phyloP scores from a whole-genome alignment of 345 rosid species.

The Citrus trifoliata region DNA sequence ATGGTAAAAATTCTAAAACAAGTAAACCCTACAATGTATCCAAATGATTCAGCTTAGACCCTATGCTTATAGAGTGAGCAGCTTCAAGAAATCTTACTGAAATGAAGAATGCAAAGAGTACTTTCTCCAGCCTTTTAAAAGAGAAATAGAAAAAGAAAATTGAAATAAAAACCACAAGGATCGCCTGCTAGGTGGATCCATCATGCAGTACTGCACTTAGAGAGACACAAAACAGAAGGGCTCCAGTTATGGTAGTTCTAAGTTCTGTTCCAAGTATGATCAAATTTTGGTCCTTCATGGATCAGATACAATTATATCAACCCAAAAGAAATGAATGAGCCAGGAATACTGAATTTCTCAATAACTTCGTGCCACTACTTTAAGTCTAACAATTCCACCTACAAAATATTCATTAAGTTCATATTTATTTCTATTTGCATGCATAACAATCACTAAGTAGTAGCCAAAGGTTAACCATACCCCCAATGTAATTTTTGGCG shows the following conservation, averaged over 20 bases:
- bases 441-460: not conserved
- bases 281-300: not conserved
- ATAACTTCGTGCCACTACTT: not conserved
- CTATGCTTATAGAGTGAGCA: not conserved
- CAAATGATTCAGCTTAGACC: not conserved
- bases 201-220: not conserved
- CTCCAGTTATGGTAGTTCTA: not conserved
- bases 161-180: not conserved
- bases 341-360: not conserved
- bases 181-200: not conserved
- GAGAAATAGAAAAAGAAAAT: no score
- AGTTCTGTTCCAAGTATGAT: not conserved
- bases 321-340: not conserved
- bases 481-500: conserved; percentile 72
- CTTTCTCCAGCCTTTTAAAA: not conserved
- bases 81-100: not conserved
- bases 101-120: not conserved
- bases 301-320: not conserved
- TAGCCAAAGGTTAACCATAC: conserved; percentile 23
- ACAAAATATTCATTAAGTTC: not conserved
- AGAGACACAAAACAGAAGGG: not conserved
- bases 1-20: not conserved
- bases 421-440: not conserved
- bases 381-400: not conserved
- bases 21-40: not conserved